Evolutionary conservation across 2,329 filamentous ascomycete species (phyloP).

Genomic region (Verticillium klebahnii): DNA sequence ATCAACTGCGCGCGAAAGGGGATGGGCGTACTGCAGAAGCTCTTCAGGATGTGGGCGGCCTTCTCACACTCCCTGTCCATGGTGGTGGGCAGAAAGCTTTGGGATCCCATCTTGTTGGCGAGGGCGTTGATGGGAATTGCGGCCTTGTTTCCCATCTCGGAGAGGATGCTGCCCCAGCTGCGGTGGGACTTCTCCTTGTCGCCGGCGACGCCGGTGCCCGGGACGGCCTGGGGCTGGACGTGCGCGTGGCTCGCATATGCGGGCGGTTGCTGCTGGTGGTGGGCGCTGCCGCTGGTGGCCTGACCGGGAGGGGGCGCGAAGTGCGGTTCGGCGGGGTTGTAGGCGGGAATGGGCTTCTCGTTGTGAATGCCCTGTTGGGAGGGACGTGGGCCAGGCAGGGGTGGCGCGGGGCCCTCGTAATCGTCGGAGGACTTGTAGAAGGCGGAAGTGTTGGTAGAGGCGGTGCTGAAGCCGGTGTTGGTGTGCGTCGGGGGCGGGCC

Average conservation of each 20-base stretch:
- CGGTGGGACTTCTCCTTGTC: constrained; percentile 1
- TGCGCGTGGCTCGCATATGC: constrained; percentile 1
- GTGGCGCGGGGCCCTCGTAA: neutral
- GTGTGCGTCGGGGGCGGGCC: constrained; percentile 9
- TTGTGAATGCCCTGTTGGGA: neutral
- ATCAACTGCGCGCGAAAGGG: neutral
- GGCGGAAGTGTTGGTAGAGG: neutral
- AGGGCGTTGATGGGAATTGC: constrained; percentile 75
- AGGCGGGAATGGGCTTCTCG: constrained; percentile 4
- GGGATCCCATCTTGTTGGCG: constrained; percentile 75
- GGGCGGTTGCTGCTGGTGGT: neutral
- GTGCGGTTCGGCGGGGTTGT: constrained; percentile 9
- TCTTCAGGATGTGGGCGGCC: constrained; percentile 75
- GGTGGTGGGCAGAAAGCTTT: constrained; percentile 81
- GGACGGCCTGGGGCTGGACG: neutral
- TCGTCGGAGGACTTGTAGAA: constrained; percentile 2
- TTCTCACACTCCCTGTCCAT: constrained; percentile 90
- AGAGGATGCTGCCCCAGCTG: constrained; percentile 9
- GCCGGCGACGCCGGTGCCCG: neutral
- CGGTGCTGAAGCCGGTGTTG: constrained; percentile 1
- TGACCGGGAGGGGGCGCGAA: constrained; percentile 4
- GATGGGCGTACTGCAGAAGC: constrained; percentile 70
- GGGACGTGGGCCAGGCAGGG: constrained; percentile 2
- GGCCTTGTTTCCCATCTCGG: constrained; percentile 34
- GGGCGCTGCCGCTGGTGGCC: neutral